A percentile compares a stretch with the other conserved stretches of the same genome.
These are phyloP conservation scores for Ceratocystis diversiconidia DNA, from an alignment of 2,329 filamentous ascomycete genomes.

Conservation along the genomic window DNA sequence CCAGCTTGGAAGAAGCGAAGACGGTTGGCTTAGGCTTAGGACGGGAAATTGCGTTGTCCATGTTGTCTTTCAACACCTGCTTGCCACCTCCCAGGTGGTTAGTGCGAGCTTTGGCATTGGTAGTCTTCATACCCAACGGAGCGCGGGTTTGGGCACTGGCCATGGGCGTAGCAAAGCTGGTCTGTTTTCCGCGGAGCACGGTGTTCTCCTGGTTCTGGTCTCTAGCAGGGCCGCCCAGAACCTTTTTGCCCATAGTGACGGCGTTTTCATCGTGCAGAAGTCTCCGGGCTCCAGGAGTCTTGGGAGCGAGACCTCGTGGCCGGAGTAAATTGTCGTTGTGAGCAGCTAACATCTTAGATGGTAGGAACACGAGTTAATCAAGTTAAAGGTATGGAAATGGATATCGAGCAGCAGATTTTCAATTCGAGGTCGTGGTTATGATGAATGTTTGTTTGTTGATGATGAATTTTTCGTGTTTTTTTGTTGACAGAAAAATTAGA, in stretches of 20 bases:
- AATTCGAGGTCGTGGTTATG: not conserved
- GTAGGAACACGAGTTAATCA: not conserved
- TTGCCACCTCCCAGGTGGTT: conserved; percentile 46
- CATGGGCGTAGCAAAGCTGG: conserved; percentile 10
- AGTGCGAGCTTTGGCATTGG: conserved; percentile 70
- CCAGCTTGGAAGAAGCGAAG: conserved; percentile 32
- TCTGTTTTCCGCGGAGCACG: conserved; percentile 11
- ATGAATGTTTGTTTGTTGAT: not conserved
- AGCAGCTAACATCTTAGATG: conserved; percentile 52
- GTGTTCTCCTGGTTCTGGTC: conserved; percentile 16
- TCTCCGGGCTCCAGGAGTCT: conserved; percentile 62
- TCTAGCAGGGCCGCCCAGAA: conserved; percentile 11
- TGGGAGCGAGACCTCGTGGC: conserved; percentile 37
- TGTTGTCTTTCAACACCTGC: conserved; percentile 41
- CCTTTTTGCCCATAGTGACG: conserved; percentile 16
- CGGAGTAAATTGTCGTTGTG: conserved; percentile 63
- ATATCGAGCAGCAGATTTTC: not conserved
- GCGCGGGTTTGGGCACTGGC: conserved; percentile 48
- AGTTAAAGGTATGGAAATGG: not conserved
- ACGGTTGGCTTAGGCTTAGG: conserved; percentile 41
- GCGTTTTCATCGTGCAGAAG: conserved; percentile 78
- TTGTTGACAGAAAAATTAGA: not conserved
- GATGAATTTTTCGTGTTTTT: not conserved
- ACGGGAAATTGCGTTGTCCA: conserved; percentile 38
- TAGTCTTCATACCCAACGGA: conserved; percentile 85